Evolutionary conservation across 1,284 basidiomycete genomes (phyloP).

Genomic region (Trichosporon coremiiforme): DNA sequence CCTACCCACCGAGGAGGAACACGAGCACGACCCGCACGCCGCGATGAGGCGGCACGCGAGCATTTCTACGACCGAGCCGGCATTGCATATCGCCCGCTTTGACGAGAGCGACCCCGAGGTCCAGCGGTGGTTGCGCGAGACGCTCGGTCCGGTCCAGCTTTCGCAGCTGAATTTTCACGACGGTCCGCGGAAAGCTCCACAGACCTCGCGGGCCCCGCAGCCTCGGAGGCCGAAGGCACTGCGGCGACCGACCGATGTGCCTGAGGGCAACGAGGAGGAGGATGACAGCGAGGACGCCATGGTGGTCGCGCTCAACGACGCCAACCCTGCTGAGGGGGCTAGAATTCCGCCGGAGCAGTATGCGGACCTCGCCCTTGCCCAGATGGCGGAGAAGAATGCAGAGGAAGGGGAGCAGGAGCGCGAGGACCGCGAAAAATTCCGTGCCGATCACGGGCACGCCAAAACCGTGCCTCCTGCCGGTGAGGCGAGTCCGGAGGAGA

Average conservation of each 20-base stretch:
- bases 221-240: background rate
- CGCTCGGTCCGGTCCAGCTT: constrained; percentile 18
- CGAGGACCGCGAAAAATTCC: background rate
- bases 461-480: background rate
- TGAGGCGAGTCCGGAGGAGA: background rate
- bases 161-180: background rate
- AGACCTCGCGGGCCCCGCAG: background rate
- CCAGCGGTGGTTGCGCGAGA: constrained; percentile 36
- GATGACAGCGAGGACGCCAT: background rate
- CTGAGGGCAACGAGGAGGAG: constrained; percentile 4
- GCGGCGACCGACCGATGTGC: background rate
- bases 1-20: background rate
- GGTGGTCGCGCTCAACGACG: background rate
- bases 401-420: background rate
- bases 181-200: background rate
- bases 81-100: constrained; percentile 4
- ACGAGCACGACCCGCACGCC: background rate
- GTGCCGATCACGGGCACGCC: constrained; percentile 10
- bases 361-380: background rate
- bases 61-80: constrained; percentile 21
- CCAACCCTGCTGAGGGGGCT: background rate
- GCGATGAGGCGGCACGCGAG: constrained; percentile 4
- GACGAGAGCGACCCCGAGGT: constrained; percentile 26
- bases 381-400: constrained; percentile 15
- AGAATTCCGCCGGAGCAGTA: constrained; percentile 1